Evolutionary conservation across 2,329 filamentous ascomycete genomes (phyloP), one percentile per base, ranked within the genome.

Genomic region (Escovopsis sp.): DNA sequence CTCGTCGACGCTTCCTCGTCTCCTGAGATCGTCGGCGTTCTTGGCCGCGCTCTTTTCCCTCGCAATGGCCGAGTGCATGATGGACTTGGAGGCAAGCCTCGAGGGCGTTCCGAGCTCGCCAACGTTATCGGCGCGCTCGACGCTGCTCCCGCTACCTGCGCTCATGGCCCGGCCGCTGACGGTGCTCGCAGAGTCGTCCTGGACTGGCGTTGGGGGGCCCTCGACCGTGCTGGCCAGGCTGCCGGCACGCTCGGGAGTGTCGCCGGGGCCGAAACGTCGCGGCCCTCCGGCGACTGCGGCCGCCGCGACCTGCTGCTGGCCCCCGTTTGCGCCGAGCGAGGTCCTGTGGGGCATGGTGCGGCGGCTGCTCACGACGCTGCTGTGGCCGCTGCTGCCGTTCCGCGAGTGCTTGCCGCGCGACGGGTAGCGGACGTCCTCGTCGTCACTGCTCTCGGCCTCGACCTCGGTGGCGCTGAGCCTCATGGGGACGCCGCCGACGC

Each of bases 381-480:
- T 86, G 48, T 82, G 72, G 15, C 82, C 82, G 52, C 81, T 87
- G 58, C 81, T 87, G 37, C 81, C 80, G 16, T 76, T 82, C 48
- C 83, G 70, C 47, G 76, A 76, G 61, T 88, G 82, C 48, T 78
- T 69, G 13, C 61, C 57, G 35, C 39, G 39, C 30, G 44, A 41
- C 5, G 43, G 33, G 15, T 15, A 24, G 7, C 13, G 11, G n/a
- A 25, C 34, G 16, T 81, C 79, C 39, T 85, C 83, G 36, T 85
- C 81, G 40, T 86, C 84, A 56, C 80, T 85, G 52, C 88, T 85
- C 49, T 81, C 87, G 50, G 84, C 86, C 53, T 94, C 87, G 12
- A 96, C 84, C 60, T 98, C 91, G 39, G 84, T 93, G n/a, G 91
- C 89, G 58, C 85, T 94, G 47, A 98, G 70, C 35, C 91, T 80